Evolutionary conservation across 1,139 yeast species (phyloP), one percentile per base, ranked within the genome.

Genomic region (Scheffersomyces segobiensis): DNA sequence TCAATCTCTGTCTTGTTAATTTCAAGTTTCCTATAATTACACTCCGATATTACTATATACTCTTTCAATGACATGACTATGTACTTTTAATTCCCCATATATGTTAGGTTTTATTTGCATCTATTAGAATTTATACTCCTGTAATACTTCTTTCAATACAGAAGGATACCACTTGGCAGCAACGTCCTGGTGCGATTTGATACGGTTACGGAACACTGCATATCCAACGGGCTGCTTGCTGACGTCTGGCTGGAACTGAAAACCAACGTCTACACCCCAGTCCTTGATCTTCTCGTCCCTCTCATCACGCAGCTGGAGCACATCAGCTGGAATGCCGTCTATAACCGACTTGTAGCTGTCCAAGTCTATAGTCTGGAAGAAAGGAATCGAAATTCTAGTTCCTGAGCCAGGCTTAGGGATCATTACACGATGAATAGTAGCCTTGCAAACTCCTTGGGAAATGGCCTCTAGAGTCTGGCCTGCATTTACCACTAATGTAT

Each of bases 101-200:
- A 6, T 8, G 12, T 49, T 3, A 22, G 32, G 32, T 24, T 24
- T 2, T 3, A 24, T 32, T 54, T 51, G 51, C 47, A 42, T n/a
- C 51, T 22, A 22, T 22, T 20, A 1, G 67, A 46, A 14, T 62
- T 55, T 3, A 59, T 64, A 56, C 63, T 64, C 64, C 51, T 50
- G 50, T 54, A 68, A 58, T 39, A 78, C 81, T 55, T 77, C 74
- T 55, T 70, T 65, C 61, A 73, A 75, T 2, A 83, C 70, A 7
- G 81, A 81, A 1, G 91, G 89, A 65, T 87, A 87, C 89, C 89
- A 87, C 57, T 73, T 77, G 39, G 77, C 78, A 7, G 89, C 88
- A 50, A 87, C 92, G 65, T 87, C 91, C 61, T 85, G 87, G 68
- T 87, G 92, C 12, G 87, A 81, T 64, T 87, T 86, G 59, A 87